Evolutionary conservation across 2,329 filamentous ascomycete species (phyloP).

Genomic region (Xylariales sp.): DNA sequence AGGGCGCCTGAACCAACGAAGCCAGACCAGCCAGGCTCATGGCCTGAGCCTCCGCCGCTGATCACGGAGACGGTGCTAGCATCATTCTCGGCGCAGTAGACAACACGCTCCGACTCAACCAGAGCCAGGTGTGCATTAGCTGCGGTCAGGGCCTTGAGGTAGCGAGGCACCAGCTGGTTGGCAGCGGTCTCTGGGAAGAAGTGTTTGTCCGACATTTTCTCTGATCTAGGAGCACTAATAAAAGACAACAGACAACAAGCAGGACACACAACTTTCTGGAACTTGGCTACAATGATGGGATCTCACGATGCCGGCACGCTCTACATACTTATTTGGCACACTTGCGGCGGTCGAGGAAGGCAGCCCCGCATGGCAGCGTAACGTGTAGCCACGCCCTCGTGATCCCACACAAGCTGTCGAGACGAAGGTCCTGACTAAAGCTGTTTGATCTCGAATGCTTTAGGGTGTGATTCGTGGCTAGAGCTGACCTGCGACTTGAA

Average conservation of each 20-base stretch:
- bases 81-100: slow-evolving; percentile 27
- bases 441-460: too few species aligned
- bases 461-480: too few species aligned
- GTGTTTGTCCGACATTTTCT: slow-evolving; percentile 9
- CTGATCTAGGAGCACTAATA: not conserved
- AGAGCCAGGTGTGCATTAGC: slow-evolving; percentile 33
- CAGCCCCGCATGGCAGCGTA: too few species aligned
- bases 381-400: too few species aligned
- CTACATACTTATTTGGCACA: too few species aligned
- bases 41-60: slow-evolving; percentile 67
- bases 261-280: not conserved
- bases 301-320: too few species aligned
- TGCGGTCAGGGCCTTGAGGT: slow-evolving; percentile 15
- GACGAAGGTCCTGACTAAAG: too few species aligned
- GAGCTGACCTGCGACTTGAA: too few species aligned
- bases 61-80: slow-evolving; percentile 46
- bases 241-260: not conserved
- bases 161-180: slow-evolving; percentile 20
- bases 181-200: slow-evolving; percentile 8
- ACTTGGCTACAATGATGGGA: too few species aligned
- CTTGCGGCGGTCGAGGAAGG: too few species aligned
- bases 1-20: slow-evolving; percentile 68
- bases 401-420: too few species aligned
- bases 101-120: slow-evolving; percentile 35
- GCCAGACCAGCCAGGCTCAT: slow-evolving; percentile 68